Conservation (phyloP, 2,329 filamentous ascomycete species). For the Stachybotrys chlorohalonatus region DNA sequence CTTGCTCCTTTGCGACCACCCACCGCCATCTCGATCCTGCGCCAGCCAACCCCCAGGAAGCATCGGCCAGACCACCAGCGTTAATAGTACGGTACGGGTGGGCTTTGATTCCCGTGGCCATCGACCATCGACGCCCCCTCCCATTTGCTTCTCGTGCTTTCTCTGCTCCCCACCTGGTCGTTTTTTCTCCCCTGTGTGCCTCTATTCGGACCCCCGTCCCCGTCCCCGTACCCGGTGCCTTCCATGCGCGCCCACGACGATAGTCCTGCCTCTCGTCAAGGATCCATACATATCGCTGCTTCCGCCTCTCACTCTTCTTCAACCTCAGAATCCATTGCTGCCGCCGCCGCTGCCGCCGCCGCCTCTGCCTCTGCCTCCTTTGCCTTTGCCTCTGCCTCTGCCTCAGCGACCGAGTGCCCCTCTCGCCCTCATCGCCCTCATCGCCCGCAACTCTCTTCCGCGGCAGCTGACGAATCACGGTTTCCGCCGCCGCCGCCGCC, state of each 20-base stretch:
- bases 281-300: neutral
- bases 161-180: neutral
- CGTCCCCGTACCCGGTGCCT: slow-evolving; percentile 1
- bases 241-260: neutral
- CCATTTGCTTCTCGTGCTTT: neutral
- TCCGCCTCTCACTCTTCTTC: neutral
- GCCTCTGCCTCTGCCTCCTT: slow-evolving; percentile 10
- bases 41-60: neutral
- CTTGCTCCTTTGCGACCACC: neutral
- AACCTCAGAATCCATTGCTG: slow-evolving; percentile 2
- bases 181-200: neutral
- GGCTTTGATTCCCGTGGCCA: neutral
- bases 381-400: slow-evolving; percentile 6
- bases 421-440: neutral
- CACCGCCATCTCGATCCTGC: neutral
- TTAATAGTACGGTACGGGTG: neutral
- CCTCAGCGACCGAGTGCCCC: neutral
- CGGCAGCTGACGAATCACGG: neutral
- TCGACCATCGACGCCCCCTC: neutral
- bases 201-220: neutral
- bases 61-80: neutral
- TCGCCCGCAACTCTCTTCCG: neutral
- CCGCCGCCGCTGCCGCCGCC: slow-evolving; percentile 1
- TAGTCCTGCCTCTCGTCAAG: neutral
- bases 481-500: slow-evolving; percentile 1